Base-by-base conservation (phyloP, 164 flowering plant species). In the Dillenia turbinata region DNA sequence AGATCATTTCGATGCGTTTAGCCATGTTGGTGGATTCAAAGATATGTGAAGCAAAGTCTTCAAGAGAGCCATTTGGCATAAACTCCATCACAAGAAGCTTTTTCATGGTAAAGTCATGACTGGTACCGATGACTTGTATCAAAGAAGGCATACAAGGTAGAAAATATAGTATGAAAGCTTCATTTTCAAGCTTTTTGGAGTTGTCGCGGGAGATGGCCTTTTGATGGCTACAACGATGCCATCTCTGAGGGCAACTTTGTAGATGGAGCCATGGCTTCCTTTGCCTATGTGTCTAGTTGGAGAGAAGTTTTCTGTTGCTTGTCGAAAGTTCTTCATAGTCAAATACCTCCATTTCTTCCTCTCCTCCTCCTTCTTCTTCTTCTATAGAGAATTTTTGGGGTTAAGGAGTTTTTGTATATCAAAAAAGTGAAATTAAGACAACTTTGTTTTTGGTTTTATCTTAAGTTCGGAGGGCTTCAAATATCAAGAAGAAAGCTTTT, bases 201-300 rank as follows among this genome's bases (percentile, higher is more conserved):
- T 71, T 65, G 66, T 77, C n/a, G n/a, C 85, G 50, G 53, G 45
- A 43, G 82, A 75, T 0, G 74, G 68, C 55, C 51, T 82, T 66
- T 86, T 84, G 10, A 86, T 65, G 0, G 92, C 92, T 1, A 85
- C 73, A 2, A 62, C 3, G n/a, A 58, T 52, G 16, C 78, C 69
- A n/a, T 72, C 69, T 22, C 53, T 33, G 44, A 87, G 84, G 26
- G 55, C 12, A 16, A 70, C 96, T 59, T 70, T 74, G 78, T 85
- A 87, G 51, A 89, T 81, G 45, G 73, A 71, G 47, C 92, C 92
- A 71, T 89, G 90, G 86, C 92, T 87, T 54, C 96, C 96, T 84
- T 77, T 87, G 11, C 96, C 96, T 1, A 89, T 65, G 44, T 85
- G 66, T 3, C 60, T 49, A 2, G 84, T 65, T 0, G 78, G 64